phyloP scores from a whole-genome alignment of 148 eudicot species.

The Amaranthus hypochondriacus region DNA sequence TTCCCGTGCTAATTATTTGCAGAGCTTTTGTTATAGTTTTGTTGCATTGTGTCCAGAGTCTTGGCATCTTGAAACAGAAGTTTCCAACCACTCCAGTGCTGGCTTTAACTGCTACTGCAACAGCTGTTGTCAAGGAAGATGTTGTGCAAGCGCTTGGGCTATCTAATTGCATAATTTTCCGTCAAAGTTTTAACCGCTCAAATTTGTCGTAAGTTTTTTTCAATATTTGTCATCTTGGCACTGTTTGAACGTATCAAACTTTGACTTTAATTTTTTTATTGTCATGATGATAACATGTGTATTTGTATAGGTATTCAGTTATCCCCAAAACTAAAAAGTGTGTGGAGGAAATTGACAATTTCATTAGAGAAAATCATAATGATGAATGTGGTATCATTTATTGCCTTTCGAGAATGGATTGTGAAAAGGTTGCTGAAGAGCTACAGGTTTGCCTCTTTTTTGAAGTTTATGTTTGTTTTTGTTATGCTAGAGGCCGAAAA shows the following conservation, averaged over 20 bases:
- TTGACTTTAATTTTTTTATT: not conserved
- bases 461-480: not conserved
- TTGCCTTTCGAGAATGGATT: constrained; percentile 96
- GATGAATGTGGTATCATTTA: constrained; percentile 97
- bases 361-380: constrained; percentile 61
- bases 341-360: constrained; percentile 80
- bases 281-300: constrained; percentile 10
- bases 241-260: not conserved
- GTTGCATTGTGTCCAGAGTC: constrained; percentile 50
- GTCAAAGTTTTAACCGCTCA: constrained; percentile 97
- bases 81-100: constrained; percentile 81
- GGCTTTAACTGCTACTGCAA: constrained; percentile 98
- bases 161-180: constrained; percentile 76
- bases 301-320: constrained; percentile 66
- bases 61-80: constrained; percentile 89
- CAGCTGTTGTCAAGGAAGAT: constrained; percentile 95
- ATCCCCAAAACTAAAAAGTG: constrained; percentile 93
- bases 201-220: constrained; percentile 58
- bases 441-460: constrained; percentile 52
- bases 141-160: constrained; percentile 99
- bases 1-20: constrained; percentile 12
- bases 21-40: not conserved
- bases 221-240: constrained; percentile 6
- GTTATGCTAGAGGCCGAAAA: not conserved
- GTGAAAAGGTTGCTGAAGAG: constrained; percentile 94